Evolutionary conservation across 805 yeast species (phyloP).

Genomic region (Komagataella pseudopastoris): DNA sequence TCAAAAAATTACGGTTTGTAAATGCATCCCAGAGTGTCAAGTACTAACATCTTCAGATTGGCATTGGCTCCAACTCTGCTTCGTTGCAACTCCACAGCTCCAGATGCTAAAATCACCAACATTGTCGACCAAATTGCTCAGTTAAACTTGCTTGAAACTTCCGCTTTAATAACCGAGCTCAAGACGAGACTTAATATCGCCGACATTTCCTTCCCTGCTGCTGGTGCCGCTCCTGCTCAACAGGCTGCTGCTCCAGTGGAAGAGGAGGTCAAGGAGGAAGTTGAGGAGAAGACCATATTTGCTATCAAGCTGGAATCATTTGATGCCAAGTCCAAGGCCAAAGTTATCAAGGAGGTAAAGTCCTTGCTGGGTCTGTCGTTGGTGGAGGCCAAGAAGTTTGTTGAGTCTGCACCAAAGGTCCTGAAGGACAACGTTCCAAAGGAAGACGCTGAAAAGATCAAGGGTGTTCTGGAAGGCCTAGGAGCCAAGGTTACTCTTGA

Average conservation of each 20-base stretch:
- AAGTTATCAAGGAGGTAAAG: conserved; percentile 95
- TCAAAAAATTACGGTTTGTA: not conserved
- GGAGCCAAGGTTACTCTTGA: conserved; percentile 92
- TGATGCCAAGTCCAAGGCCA: conserved; percentile 82
- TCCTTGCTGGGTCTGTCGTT: conserved; percentile 79
- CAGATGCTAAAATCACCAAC: conserved; percentile 75
- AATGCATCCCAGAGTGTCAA: not conserved
- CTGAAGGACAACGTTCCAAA: conserved; percentile 92
- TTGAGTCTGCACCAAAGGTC: conserved; percentile 93
- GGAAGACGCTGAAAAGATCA: conserved; percentile 95
- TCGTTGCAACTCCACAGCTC: conserved; percentile 42
- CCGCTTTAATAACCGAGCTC: conserved; percentile 70
- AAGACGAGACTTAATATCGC: conserved; percentile 80
- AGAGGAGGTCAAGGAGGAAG: conserved; percentile 17
- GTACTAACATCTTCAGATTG: conserved; percentile 1
- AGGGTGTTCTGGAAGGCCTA: conserved; percentile 80
- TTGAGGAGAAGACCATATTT: conserved; percentile 30
- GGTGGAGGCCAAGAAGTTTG: conserved; percentile 96
- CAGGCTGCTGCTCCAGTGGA: conserved; percentile 54
- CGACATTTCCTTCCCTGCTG: conserved; percentile 77
- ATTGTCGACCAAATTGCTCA: conserved; percentile 88
- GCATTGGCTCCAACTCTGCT: conserved; percentile 7
- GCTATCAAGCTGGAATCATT: conserved; percentile 27
- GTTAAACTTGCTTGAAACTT: conserved; percentile 86
- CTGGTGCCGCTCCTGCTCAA: conserved; percentile 48